Evolutionary conservation across 2,329 filamentous ascomycete species (phyloP), one percentile per base, ranked within the genome.

Genomic region (Phoma sp.): DNA sequence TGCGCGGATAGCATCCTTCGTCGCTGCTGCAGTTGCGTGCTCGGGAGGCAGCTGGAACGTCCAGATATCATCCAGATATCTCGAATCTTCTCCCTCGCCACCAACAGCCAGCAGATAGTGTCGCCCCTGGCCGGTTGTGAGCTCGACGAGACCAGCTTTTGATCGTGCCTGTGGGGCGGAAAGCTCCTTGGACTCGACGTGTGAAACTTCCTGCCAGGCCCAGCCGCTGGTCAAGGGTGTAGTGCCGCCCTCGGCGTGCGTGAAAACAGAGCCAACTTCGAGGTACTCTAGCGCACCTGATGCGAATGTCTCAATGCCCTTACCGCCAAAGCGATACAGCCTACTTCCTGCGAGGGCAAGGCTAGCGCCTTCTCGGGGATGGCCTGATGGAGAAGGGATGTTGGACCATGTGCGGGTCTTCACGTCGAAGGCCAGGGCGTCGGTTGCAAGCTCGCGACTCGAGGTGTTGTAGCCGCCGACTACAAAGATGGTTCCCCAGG

Each of bases 361-460:
- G 32, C 74, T 77, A 0, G 76, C 66, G n/a, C 70, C 71, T 36
- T 71, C 65, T 23, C 66, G 54, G 5, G 67, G 62, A 3, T 76
- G 70, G 1, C 74, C 74, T 0, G 79, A 75, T 2, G 78, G 75
- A 0, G 74, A 65, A 0, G 83, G 81, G 9, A 85, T 73, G 32
- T 77, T 75, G 1, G 75, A 77, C 83, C 83, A 86, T 0, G 76
- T 79, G 4, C 77, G 72, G 3, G 76, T 74, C 23, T 71, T 70
- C 36, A 82, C 74, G 52, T 83, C 78, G 60, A 83, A 84, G 32
- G 79, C 72, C 75, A 83, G 82, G 7, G 78, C 76, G 57, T 85
- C 83, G 7, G 71, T 75, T 7, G 76, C 57, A 1, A 72, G 60
- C 30, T 67, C 45, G 7, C 57, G 55, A 7, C 37, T 65, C n/a